Percentiles rank a stretch among this genome's conserved stretches.
These are phyloP conservation scores for Myxozyma mucilagina DNA, from an alignment of 805 yeast species.

Conservation along the genomic window DNA sequence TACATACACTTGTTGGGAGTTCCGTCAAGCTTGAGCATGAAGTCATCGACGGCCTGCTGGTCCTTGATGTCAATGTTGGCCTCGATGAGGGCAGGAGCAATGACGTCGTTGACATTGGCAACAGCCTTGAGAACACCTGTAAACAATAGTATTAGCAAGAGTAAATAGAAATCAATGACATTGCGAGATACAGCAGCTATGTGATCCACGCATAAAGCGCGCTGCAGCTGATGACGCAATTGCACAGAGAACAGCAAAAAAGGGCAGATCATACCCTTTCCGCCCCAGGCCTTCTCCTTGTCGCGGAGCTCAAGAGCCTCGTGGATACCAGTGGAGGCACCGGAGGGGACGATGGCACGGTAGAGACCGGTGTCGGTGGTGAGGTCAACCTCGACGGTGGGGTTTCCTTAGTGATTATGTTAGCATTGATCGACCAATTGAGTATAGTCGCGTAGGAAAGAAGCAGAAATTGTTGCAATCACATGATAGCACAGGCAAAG, in stretches of 20 bases:
- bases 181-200: not conserved
- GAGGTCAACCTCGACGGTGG: constrained; percentile 98
- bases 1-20: constrained; percentile 81
- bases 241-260: not conserved
- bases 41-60: constrained; percentile 84
- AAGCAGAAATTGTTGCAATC: not conserved
- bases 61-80: constrained; percentile 80
- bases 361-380: constrained; percentile 88
- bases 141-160: not conserved
- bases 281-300: constrained; percentile 96
- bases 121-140: constrained; percentile 83
- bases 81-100: constrained; percentile 89
- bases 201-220: not conserved
- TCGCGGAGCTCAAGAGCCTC: constrained; percentile 99
- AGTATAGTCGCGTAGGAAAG: not conserved
- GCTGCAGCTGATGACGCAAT: not conserved
- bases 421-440: not conserved
- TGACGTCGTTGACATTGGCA: constrained; percentile 88
- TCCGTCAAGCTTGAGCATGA: constrained; percentile 86
- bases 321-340: constrained; percentile 99
- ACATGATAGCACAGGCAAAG: not conserved
- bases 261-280: constrained; percentile 69
- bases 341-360: constrained; percentile 98
- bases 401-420: constrained; percentile 54
- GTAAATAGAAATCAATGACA: not conserved